Evolutionary conservation across 2,329 filamentous ascomycete genomes (phyloP).

Genomic region (Claviceps spartinae): DNA sequence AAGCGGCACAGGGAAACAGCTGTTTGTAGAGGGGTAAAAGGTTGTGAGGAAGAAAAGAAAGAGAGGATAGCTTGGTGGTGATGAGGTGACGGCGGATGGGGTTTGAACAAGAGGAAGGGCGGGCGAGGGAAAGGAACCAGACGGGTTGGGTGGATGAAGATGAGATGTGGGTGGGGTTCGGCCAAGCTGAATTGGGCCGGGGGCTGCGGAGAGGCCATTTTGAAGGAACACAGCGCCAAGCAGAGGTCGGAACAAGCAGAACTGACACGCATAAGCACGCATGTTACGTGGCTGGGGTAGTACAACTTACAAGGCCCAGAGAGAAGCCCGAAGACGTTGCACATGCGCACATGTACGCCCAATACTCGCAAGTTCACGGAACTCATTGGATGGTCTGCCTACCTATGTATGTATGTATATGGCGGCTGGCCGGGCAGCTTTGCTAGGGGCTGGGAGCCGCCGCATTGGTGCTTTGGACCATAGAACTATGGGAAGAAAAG

Average conservation of each 20-base stretch:
- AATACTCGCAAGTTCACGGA: no score
- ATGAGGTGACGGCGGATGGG: neutral
- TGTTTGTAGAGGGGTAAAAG: neutral
- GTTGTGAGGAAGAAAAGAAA: constrained; percentile 1
- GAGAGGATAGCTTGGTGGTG: neutral
- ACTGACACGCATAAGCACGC: neutral
- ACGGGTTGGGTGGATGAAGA: neutral
- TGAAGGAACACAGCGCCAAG: neutral
- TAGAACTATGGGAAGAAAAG: no score
- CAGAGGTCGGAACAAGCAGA: neutral
- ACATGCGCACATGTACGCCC: no score
- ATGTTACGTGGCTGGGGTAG: no score
- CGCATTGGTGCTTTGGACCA: no score
- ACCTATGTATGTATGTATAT: no score
- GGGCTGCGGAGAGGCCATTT: neutral
- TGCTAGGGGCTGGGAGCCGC: no score
- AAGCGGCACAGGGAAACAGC: constrained; percentile 9
- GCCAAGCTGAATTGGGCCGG: neutral
- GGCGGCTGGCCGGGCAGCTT: no score
- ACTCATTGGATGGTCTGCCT: no score
- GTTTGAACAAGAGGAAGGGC: constrained; percentile 1
- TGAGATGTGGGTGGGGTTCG: neutral
- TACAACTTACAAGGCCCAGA: no score
- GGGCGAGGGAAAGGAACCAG: neutral
- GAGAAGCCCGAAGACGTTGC: no score